phyloP scores from a whole-genome alignment of 2,329 filamentous ascomycete species.

The Claviceps arundinis region DNA sequence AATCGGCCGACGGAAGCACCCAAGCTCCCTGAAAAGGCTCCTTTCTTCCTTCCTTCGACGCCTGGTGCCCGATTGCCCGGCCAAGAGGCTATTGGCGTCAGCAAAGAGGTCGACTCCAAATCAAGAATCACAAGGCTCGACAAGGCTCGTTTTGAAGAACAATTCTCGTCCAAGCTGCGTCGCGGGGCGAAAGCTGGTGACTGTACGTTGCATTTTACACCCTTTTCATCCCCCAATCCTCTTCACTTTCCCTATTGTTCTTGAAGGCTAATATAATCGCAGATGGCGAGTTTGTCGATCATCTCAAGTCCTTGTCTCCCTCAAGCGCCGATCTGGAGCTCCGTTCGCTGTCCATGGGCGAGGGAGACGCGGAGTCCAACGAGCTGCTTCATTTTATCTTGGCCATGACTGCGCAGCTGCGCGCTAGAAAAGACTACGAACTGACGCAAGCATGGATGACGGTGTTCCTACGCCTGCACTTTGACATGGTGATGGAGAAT shows the following conservation, averaged over 20 bases:
- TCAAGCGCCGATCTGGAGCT: conserved; percentile 84
- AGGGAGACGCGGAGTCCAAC: conserved; percentile 37
- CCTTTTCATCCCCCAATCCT: too few species aligned
- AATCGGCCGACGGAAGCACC: conserved; percentile 91
- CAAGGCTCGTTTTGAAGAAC: conserved; percentile 40
- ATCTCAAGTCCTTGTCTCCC: conserved; percentile 70
- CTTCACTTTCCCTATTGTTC: background rate
- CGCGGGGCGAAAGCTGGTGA: conserved; percentile 39
- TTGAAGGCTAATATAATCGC: conserved; percentile 13
- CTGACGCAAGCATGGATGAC: conserved; percentile 95
- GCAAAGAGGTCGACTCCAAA: conserved; percentile 30
- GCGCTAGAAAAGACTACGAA: conserved; percentile 70
- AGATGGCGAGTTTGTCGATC: conserved; percentile 57
- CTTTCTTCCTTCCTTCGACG: conserved; percentile 78
- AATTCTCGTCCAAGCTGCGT: conserved; percentile 44
- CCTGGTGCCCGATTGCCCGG: conserved; percentile 29
- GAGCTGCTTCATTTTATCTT: conserved; percentile 70
- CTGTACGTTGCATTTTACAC: conserved; percentile 33
- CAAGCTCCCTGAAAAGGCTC: conserved; percentile 84
- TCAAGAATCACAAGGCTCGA: conserved; percentile 61
- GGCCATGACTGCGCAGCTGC: conserved; percentile 62
- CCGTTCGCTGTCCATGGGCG: conserved; percentile 52
- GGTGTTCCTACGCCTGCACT: conserved; percentile 75
- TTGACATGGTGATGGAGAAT: conserved; percentile 39
- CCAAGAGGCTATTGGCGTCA: conserved; percentile 17